Evolutionary conservation across 2,329 filamentous ascomycete genomes (phyloP).

Genomic region (Lachnellula subtilissima): DNA sequence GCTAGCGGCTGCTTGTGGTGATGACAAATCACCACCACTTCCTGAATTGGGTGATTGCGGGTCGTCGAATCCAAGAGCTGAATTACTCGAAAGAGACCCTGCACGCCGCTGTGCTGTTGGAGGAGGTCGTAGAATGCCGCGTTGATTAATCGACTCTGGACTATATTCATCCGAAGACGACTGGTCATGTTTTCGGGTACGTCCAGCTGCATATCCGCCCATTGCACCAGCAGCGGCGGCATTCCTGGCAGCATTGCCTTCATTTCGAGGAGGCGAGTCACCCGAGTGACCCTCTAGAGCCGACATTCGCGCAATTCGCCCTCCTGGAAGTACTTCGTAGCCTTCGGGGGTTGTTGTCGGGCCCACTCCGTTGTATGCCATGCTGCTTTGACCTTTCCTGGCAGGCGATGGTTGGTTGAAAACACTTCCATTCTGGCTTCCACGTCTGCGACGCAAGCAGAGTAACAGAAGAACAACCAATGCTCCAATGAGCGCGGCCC

Average conservation of each 20-base stretch:
- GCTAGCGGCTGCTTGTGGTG: conserved; percentile 69
- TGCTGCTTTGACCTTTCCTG: conserved; percentile 43
- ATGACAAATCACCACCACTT: conserved; percentile 72
- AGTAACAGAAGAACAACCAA: conserved; percentile 57
- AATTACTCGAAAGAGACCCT: conserved; percentile 85
- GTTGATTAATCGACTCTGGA: conserved; percentile 60
- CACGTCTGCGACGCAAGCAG: conserved; percentile 47
- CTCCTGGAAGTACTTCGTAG: conserved; percentile 75
- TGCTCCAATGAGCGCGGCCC: conserved; percentile 62
- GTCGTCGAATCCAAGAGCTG: conserved; percentile 64
- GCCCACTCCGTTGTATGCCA: conserved; percentile 37
- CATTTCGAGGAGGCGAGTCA: conserved; percentile 43
- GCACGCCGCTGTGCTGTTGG: conserved; percentile 61
- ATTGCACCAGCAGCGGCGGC: conserved; percentile 39
- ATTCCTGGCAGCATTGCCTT: conserved; percentile 5
- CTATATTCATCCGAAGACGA: conserved; percentile 73
- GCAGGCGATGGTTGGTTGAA: conserved; percentile 86
- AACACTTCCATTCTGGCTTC: conserved; percentile 63
- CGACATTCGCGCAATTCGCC: conserved; percentile 91
- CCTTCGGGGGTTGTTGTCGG: conserved; percentile 39
- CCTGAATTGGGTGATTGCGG: conserved; percentile 65
- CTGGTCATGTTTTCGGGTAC: conserved; percentile 42
- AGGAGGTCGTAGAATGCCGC: conserved; percentile 53
- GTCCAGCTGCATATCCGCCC: conserved; percentile 43
- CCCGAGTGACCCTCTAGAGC: conserved; percentile 74